A percentile compares a stretch with the other conserved stretches of the same genome.
phyloP scores from a whole-genome alignment of 441 rosid genomes.

The Populus hybrid region DNA sequence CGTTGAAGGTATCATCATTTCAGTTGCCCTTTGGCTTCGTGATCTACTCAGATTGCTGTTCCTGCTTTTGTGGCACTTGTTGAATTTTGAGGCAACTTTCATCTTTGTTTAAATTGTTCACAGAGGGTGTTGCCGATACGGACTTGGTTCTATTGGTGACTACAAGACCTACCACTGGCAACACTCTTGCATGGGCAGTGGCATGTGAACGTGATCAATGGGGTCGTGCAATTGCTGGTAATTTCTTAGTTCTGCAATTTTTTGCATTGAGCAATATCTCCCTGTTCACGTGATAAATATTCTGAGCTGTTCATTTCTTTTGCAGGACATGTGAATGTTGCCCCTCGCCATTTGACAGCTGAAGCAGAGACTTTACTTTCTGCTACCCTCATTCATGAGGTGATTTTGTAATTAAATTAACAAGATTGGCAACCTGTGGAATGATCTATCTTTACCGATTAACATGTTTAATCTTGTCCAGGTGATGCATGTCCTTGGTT shows the following conservation, averaged over 20 bases:
- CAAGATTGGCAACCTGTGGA: slow-evolving; percentile 10
- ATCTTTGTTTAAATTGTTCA: slow-evolving; percentile 17
- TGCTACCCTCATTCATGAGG: slow-evolving; percentile 97
- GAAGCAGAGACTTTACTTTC: slow-evolving; percentile 97
- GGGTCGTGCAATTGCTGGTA: slow-evolving; percentile 99
- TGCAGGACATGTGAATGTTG: slow-evolving; percentile 96
- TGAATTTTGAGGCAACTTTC: background rate
- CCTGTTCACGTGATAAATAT: background rate
- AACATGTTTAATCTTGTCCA: slow-evolving; percentile 25
- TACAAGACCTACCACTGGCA: slow-evolving; percentile 98
- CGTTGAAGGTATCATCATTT: slow-evolving; percentile 67
- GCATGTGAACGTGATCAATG: slow-evolving; percentile 99
- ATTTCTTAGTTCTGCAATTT: background rate
- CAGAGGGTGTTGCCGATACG: slow-evolving; percentile 89
- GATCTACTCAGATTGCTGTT: slow-evolving; percentile 8
- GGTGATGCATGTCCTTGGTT: slow-evolving; percentile 99
- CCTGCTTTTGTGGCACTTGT: background rate
- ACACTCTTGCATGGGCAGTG: slow-evolving; percentile 99
- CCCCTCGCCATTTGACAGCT: slow-evolving; percentile 98
- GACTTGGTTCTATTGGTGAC: slow-evolving; percentile 96
- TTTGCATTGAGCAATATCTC: background rate
- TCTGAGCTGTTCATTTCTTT: slow-evolving; percentile 14
- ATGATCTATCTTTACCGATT: slow-evolving; percentile 12
- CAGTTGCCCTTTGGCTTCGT: slow-evolving; percentile 11
- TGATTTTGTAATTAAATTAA: slow-evolving; percentile 23